These are phyloP conservation scores for Trametes villosa DNA, from an alignment of 768 basidiomycete genomes.

Conservation along the genomic window DNA sequence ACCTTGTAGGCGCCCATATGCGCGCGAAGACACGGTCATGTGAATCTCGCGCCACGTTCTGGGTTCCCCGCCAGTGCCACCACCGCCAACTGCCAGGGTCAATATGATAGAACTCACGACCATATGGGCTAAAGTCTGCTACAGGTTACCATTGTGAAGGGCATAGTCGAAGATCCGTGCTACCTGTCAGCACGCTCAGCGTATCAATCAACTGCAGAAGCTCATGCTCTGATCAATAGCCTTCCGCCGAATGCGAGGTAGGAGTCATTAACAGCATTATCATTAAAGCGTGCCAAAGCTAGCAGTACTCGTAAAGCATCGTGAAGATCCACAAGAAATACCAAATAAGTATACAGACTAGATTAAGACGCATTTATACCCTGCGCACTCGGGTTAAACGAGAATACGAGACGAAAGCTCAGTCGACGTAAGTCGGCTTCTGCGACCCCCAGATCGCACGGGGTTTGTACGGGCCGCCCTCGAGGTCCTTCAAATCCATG, in stretches of 20 bases:
- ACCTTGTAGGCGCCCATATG: background rate
- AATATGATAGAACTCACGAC: too few relatives aligned
- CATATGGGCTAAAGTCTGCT: too few relatives aligned
- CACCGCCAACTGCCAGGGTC: too few relatives aligned
- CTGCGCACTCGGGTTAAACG: background rate
- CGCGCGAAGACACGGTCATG: background rate
- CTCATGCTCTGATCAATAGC: too few relatives aligned
- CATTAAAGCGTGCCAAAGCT: background rate
- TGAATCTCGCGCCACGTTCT: too few relatives aligned
- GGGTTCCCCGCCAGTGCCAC: too few relatives aligned
- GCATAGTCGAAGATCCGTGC: too few relatives aligned
- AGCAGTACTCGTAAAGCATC: background rate
- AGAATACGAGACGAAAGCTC: background rate
- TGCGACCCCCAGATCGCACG: conserved; percentile 25
- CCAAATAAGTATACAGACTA: background rate
- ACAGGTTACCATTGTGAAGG: too few relatives aligned
- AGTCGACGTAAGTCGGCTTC: conserved; percentile 10
- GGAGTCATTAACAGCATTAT: conserved; percentile 7
- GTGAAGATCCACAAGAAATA: background rate
- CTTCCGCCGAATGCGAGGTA: too few relatives aligned
- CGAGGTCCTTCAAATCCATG: conserved; percentile 26
- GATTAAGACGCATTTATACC: background rate
- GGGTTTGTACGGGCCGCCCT: conserved; percentile 35
- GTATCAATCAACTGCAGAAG: too few relatives aligned
- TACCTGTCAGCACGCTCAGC: too few relatives aligned